phyloP scores from a whole-genome alignment of 2,329 filamentous ascomycete genomes.

The Monilinia fructigena region DNA sequence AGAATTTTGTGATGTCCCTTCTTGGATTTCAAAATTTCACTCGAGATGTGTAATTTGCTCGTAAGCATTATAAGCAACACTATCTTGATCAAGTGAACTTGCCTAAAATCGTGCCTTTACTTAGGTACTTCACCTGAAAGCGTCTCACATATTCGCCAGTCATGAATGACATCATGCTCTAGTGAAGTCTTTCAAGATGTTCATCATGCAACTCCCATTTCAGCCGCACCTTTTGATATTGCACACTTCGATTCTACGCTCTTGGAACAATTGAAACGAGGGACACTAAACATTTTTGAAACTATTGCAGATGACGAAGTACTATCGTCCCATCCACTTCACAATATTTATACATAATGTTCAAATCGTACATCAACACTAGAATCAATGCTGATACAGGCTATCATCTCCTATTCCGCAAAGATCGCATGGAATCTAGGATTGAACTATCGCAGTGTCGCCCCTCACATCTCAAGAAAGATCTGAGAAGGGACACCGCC shows the following conservation, averaged over 20 bases:
- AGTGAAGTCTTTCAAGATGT: neutral
- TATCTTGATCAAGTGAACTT: neutral
- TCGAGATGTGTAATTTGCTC: neutral
- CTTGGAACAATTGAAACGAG: neutral
- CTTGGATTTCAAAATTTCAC: neutral
- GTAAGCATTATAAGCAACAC: neutral
- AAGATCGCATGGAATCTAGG: neutral
- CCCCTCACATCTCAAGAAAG: neutral
- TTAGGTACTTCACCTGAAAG: neutral
- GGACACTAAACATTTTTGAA: neutral
- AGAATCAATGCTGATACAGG: neutral
- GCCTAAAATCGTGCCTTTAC: neutral
- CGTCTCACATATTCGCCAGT: neutral
- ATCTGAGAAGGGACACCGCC: neutral
- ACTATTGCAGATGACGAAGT: neutral
- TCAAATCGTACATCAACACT: neutral
- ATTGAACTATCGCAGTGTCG: neutral
- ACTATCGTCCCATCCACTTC: neutral
- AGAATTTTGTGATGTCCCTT: neutral
- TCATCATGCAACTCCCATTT: neutral
- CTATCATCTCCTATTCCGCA: neutral
- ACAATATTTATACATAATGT: neutral
- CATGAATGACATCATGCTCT: neutral
- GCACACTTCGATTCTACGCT: neutral
- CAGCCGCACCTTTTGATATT: neutral